Percentiles rank a stretch among this genome's conserved stretches.
Evolutionary conservation across 2,329 filamentous ascomycete species (phyloP).

Genomic region (Talaromyces sp.): DNA sequence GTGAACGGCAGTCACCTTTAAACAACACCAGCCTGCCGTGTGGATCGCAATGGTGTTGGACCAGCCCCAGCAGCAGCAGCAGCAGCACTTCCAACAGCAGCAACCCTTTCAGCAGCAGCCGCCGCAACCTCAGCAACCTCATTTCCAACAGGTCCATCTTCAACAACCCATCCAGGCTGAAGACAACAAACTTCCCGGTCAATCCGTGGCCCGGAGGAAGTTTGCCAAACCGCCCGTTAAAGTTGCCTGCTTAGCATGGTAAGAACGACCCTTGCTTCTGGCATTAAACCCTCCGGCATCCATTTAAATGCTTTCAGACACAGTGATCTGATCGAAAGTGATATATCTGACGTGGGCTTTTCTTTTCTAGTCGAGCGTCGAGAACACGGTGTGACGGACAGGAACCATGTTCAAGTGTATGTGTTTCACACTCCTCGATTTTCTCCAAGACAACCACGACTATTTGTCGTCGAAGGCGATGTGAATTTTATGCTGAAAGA

Average conservation of each 20-base stretch:
- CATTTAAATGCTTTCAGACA: conserved; percentile 1
- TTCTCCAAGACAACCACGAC: not conserved
- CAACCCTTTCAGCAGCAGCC: conserved; percentile 6
- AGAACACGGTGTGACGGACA: conserved; percentile 42
- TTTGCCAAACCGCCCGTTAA: conserved; percentile 43
- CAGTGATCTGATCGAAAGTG: conserved; percentile 1
- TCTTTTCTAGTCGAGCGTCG: conserved; percentile 32
- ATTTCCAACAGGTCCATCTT: not conserved
- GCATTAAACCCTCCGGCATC: not conserved
- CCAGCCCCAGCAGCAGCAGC: conserved; percentile 12
- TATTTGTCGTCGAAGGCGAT: not conserved
- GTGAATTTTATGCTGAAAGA: conserved; percentile 8
- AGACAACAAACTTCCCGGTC: conserved; percentile 14
- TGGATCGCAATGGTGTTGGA: conserved; percentile 20
- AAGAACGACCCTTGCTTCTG: conserved; percentile 14
- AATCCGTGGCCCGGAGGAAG: conserved; percentile 35
- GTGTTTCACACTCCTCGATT: conserved; percentile 14
- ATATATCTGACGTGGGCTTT: conserved; percentile 4
- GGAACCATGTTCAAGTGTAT: conserved; percentile 39
- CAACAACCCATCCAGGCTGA: not conserved
- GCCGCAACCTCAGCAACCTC: not conserved
- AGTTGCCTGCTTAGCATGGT: conserved; percentile 41
- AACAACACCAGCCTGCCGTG: conserved; percentile 3
- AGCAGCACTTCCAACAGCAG: conserved; percentile 6
- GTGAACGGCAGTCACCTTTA: not conserved